A percentile compares a stretch with the other conserved stretches of the same genome.
phyloP scores from a whole-genome alignment of 768 basidiomycete genomes.

The Rhodosporidiobolus odoratus region DNA sequence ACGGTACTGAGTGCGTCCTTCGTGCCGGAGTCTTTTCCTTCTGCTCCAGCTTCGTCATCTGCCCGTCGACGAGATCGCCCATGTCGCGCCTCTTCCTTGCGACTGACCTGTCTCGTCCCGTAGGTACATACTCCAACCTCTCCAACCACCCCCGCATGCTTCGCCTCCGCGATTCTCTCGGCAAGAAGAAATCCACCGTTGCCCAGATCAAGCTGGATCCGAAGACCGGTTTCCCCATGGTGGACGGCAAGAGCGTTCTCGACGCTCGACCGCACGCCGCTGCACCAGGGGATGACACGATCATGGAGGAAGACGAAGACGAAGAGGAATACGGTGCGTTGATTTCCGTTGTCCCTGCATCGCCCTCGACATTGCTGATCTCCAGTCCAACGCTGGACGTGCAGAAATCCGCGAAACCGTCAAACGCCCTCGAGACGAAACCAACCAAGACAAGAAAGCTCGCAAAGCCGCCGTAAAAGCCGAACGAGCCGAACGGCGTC shows the following conservation, averaged over 20 bases:
- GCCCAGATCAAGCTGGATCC: slow-evolving; percentile 68
- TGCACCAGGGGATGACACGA: slow-evolving; percentile 33
- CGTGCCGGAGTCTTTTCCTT: not conserved
- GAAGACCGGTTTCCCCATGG: slow-evolving; percentile 67
- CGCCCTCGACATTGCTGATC: no score
- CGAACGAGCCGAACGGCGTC: slow-evolving; percentile 49
- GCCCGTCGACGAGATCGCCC: no score
- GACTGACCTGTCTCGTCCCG: not conserved
- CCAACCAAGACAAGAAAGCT: slow-evolving; percentile 51
- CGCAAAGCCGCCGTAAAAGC: slow-evolving; percentile 51
- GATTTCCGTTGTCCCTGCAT: not conserved
- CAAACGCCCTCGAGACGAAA: slow-evolving; percentile 68
- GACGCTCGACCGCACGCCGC: slow-evolving; percentile 25
- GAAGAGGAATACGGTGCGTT: slow-evolving; percentile 40
- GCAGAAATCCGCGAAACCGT: slow-evolving; percentile 54
- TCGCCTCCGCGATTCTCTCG: slow-evolving; percentile 54
- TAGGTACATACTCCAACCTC: slow-evolving; percentile 92
- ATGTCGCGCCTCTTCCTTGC: not conserved
- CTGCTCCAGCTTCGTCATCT: not conserved
- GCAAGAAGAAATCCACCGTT: slow-evolving; percentile 43
- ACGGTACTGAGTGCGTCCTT: slow-evolving; percentile 77
- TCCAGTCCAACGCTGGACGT: not conserved
- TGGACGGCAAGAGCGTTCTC: slow-evolving; percentile 47
- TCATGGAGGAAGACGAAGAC: slow-evolving; percentile 45
- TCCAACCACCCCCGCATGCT: slow-evolving; percentile 95